Evolutionary conservation across 108 stramenopile genomes (phyloP).

Genomic region (Parietichytrium sp.): DNA sequence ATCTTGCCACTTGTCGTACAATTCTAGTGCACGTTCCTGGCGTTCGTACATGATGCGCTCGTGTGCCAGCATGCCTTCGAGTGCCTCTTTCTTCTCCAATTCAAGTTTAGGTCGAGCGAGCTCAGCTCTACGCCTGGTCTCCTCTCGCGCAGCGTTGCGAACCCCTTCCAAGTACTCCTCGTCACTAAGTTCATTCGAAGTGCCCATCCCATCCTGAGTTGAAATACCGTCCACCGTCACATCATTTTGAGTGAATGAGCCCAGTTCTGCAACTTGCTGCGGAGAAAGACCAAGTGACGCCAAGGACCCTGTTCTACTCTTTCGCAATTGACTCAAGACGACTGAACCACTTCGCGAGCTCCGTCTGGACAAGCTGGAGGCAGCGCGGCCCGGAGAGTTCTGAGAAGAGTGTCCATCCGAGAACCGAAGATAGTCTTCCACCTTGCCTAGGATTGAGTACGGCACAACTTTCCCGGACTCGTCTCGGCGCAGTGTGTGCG

Average conservation of each 20-base stretch:
- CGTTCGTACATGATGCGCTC: neutral
- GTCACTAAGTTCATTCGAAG: too few relatives aligned
- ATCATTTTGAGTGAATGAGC: too few relatives aligned
- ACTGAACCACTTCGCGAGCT: neutral
- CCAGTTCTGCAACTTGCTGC: too few relatives aligned
- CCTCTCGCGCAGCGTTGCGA: neutral
- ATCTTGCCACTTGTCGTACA: neutral
- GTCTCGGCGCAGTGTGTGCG: neutral
- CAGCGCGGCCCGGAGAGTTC: neutral
- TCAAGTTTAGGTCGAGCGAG: neutral
- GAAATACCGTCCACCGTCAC: too few relatives aligned
- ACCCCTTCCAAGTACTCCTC: slow-evolving; percentile 2
- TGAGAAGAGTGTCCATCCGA: neutral
- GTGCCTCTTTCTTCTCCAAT: neutral
- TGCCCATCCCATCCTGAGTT: too few relatives aligned
- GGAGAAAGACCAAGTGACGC: too few relatives aligned
- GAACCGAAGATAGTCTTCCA: neutral
- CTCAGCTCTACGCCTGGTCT: neutral
- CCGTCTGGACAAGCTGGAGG: neutral
- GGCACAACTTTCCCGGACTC: neutral
- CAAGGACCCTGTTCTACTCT: too few relatives aligned
- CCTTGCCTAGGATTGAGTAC: slow-evolving; percentile 16
- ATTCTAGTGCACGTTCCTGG: slow-evolving; percentile 21
- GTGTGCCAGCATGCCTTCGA: slow-evolving; percentile 18
- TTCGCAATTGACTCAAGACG: too few relatives aligned